Conservation (phyloP, 1,139 yeast species). For the Sugiyamaella paludigena region DNA sequence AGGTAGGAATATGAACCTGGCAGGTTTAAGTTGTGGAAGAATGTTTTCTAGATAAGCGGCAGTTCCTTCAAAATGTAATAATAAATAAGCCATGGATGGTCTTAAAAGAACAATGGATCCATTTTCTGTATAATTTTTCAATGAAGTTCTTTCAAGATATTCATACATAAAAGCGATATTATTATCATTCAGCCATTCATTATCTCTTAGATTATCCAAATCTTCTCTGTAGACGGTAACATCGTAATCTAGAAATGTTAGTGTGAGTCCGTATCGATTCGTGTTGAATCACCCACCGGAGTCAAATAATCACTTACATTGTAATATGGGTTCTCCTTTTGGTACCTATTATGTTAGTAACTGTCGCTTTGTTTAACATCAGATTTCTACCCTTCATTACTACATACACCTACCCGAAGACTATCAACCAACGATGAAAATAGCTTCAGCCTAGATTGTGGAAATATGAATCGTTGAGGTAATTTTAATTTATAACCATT, state of each 20-base stretch:
- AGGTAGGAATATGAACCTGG: constrained; percentile 50
- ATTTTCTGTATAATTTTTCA: constrained; percentile 13
- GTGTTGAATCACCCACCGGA: background rate
- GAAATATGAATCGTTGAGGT: too few relatives aligned
- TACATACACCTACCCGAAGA: constrained; percentile 11
- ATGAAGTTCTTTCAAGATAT: constrained; percentile 43
- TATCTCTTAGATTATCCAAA: constrained; percentile 45
- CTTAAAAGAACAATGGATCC: constrained; percentile 36
- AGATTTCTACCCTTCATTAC: background rate
- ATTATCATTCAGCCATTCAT: constrained; percentile 75
- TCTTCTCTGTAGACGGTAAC: constrained; percentile 47
- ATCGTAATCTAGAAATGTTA: constrained; percentile 35
- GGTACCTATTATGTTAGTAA: background rate
- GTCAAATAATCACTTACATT: constrained; percentile 16
- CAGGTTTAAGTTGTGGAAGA: constrained; percentile 43
- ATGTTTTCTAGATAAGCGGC: constrained; percentile 39
- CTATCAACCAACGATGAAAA: constrained; percentile 5
- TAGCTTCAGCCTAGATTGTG: background rate
- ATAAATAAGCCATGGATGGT: constrained; percentile 43
- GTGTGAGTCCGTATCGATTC: too few relatives aligned
- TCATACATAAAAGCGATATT: constrained; percentile 64
- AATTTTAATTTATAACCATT: too few relatives aligned
- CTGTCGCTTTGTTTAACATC: too few relatives aligned
- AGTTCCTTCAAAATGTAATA: constrained; percentile 33
- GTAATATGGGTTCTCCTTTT: constrained; percentile 18